A percentile compares a stretch with the other conserved stretches of the same genome.
Conservation (phyloP, 108 stramenopile genomes). For the Cyclotella baltica region DNA sequence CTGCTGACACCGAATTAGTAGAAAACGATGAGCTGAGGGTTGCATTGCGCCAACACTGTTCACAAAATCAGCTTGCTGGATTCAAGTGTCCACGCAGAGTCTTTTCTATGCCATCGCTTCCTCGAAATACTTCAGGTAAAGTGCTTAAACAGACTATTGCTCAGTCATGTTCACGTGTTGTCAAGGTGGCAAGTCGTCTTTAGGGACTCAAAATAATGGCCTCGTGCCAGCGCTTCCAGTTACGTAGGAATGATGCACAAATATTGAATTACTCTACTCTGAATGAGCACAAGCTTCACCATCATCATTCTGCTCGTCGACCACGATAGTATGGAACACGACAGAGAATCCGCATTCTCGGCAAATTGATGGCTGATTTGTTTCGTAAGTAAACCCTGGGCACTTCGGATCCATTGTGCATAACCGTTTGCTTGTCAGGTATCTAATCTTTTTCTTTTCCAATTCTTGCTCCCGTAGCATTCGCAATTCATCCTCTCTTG, state of each 20-base stretch:
- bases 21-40: conserved; percentile 14
- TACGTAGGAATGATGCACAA: too few species aligned
- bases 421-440: conserved; percentile 48
- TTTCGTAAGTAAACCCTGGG: conserved; percentile 48
- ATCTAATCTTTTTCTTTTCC: conserved; percentile 44
- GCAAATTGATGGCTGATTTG: conserved; percentile 39
- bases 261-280: conserved; percentile 1
- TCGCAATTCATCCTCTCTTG: conserved; percentile 31
- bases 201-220: not conserved
- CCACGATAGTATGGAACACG: conserved; percentile 51
- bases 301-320: conserved; percentile 22
- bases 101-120: conserved; percentile 61
- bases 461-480: conserved; percentile 19
- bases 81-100: conserved; percentile 76
- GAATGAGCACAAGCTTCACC: not conserved
- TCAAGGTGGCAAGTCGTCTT: not conserved
- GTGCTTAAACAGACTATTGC: conserved; percentile 62
- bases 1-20: not conserved
- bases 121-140: conserved; percentile 83
- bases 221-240: too few species aligned
- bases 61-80: conserved; percentile 60
- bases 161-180: not conserved
- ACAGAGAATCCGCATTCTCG: conserved; percentile 47
- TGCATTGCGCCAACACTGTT: conserved; percentile 59
- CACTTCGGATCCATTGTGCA: conserved; percentile 49